Base-by-base conservation (phyloP, 176 grass and related monocot genomes). In the Triticum monococcum region DNA sequence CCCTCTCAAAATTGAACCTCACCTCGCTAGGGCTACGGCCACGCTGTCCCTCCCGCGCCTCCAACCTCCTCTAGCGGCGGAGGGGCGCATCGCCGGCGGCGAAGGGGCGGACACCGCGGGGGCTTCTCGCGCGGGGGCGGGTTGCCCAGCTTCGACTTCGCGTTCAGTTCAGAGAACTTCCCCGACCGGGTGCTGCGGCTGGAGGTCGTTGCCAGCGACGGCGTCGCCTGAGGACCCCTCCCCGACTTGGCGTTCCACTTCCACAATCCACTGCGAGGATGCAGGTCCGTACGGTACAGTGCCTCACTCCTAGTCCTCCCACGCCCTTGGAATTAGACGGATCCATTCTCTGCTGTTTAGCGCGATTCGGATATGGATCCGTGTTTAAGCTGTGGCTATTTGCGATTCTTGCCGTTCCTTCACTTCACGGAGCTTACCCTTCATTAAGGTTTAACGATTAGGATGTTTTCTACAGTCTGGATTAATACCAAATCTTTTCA, bases 121-220 rank as follows among this genome's bases (percentile, higher is more conserved):
- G 17, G 88, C 88, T 88, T 89, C 84, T 79, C 87, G 38, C 74
- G 84, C 52, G 85, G 83, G 68, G 78, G 72, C 76, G 89, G 84
- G 54, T 86, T 84, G 2, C 89, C 68, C 35, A 96, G 66, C 67
- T 96, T 93, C 35, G 94, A 96, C 73, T 96, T 96, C 87, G 91
- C 91, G 22, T 96, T 93, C 85, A 93, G 93, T 83, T 93, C 90
- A 68, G 89, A 88, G 62, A 96, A 93, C 82, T 96, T 96, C 91
- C 93, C 94, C 13, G 91, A 96, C 79, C 63, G 94, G 71, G 89
- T 88, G 66, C 79, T 96, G 37, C 87, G 87, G 82, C 93, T 96
- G 87, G 94, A 96, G 85, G 86, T 96, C 82, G 78, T 93, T 26
- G 56, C 82, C 2, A 70, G 71, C 35, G 72, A 88, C 50, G 60